Evolutionary conservation across 768 basidiomycete genomes (phyloP), one percentile per base, ranked within the genome.

Genomic region (Kwoniella sp.): DNA sequence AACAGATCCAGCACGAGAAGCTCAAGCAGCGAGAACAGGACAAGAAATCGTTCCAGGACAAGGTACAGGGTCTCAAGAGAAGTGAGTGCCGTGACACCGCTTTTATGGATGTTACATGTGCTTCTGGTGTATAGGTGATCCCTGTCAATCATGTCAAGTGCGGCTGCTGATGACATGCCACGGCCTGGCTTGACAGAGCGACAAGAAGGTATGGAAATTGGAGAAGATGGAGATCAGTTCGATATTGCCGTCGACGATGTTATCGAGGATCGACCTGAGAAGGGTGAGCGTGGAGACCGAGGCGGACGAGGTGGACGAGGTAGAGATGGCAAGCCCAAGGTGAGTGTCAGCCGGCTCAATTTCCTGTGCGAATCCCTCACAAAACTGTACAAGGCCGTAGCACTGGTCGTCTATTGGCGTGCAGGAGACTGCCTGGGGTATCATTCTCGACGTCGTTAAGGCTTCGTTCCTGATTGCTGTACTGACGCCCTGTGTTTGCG

Each of bases 1-100:
- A 98, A 80, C 91, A 97, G 80, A 92, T 98, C 12, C 96, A 99
- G 81, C 81, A 90, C 37, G 94, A 97, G 83, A 93, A 93, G 80
- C 83, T 91, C 68, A 91, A 92, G 79, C 91, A 95, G 83, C 83
- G 95, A 49, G 89, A 93, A 79, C 85, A 83, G 75, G 86, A 87
- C 61, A 94, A 93, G 84, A 96, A 94, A 82, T 90, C 92, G 30
- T 88, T 95, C 85, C 88, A 89, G 62, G 92, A 94, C 71, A 83
- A 88, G 46, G 82, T 93, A 24, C 89, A 92, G 74, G 86, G 87
- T 7, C 85, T 97, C 67, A 96, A 97, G 82, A 85, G 92, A 81
- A 96, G 93, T 95, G 79, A 62, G 86, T 83, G n/a, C n/a, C n/a
- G n/a, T n/a, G n/a, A n/a, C n/a, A n/a, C n/a, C n/a, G n/a, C n/a